phyloP scores from a whole-genome alignment of 352 stramenopile genomes.

The Lagenidium sp. region DNA sequence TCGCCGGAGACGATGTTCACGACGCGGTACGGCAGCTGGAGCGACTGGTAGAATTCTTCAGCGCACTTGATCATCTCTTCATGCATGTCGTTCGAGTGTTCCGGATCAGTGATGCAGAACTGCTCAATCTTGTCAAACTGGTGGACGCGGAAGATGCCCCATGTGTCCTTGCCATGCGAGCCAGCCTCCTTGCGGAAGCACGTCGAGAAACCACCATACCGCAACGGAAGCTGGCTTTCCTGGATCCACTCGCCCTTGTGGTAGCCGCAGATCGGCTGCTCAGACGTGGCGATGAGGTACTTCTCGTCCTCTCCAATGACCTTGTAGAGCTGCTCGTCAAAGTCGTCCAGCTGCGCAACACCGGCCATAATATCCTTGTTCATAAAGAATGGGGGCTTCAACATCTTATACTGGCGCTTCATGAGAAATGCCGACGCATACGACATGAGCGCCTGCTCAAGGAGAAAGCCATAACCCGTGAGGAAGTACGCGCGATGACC shows the following conservation, averaged over 20 bases:
- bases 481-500: slow-evolving; percentile 99
- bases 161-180: slow-evolving; percentile 98
- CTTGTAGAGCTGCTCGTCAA: slow-evolving; percentile 99
- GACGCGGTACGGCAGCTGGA: slow-evolving; percentile 98
- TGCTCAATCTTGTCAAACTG: slow-evolving; percentile 99
- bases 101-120: slow-evolving; percentile 96
- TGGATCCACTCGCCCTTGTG: slow-evolving; percentile 92
- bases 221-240: slow-evolving; percentile 69
- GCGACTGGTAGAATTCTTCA: slow-evolving; percentile 98
- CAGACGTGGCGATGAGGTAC: slow-evolving; percentile 99
- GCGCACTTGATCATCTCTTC: slow-evolving; percentile 88
- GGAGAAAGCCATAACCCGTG: slow-evolving; percentile 95
- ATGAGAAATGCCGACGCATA: slow-evolving; percentile 97
- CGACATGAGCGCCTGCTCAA: slow-evolving; percentile 99
- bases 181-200: slow-evolving; percentile 99
- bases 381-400: slow-evolving; percentile 99
- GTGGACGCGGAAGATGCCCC: slow-evolving; percentile 99
- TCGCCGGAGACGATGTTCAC: slow-evolving; percentile 98
- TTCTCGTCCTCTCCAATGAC: slow-evolving; percentile 96
- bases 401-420: slow-evolving; percentile 93
- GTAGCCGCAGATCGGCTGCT: slow-evolving; percentile 99
- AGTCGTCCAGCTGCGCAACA: slow-evolving; percentile 99
- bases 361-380: slow-evolving; percentile 98
- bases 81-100: slow-evolving; percentile 90
- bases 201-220: slow-evolving; percentile 96